Evolutionary conservation across 2,329 filamentous ascomycete genomes (phyloP), one percentile per base, ranked within the genome.

Genomic region (Penicillium sp.): DNA sequence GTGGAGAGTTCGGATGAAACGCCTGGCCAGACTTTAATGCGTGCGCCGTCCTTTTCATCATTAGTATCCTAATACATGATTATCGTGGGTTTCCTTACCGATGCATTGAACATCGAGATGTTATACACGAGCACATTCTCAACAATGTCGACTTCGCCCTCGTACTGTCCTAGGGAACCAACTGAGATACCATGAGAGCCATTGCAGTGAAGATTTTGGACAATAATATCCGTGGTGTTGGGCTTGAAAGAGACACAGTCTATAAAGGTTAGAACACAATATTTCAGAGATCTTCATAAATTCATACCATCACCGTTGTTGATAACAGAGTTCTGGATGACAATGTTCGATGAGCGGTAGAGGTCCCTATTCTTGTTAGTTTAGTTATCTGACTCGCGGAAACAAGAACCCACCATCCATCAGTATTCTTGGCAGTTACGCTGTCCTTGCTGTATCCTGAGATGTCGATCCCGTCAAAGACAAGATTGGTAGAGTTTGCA

Each of bases 221-320:
- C 81, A 4, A 89, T 70, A 7, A 89, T 82, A 59, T 88, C 81
- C 42, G 85, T 89, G 63, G 81, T 85, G 69, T 89, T 90, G 18
- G 87, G 87, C 72, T 90, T 90, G 79, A 90, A 89, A 0, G 85
- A 86, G 12, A 90, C 85, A 57, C 88, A 90, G 67, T 90, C 82
- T 76, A 22, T 14, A 43, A 22, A 58, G 8, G 47, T 64, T 48
- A 66, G 54, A 54, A 40, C n/a, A 35, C 18, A 27, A 26, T 9
- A 40, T 14, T n/a, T 2, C 15, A 44, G 3, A 12, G 14, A n/a
- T 35, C 11, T 11, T 35, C 12, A 4, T 8, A 1, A 3, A 20
- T 23, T 31, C 57, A 22, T 65, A 77, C 76, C 85, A 67, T 89
- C 86, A 33, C 83, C 84, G 62, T 88, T 88, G 68, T 83, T 78